phyloP scores from a whole-genome alignment of 208 protist species.

The Wallacemonas collosoma region DNA sequence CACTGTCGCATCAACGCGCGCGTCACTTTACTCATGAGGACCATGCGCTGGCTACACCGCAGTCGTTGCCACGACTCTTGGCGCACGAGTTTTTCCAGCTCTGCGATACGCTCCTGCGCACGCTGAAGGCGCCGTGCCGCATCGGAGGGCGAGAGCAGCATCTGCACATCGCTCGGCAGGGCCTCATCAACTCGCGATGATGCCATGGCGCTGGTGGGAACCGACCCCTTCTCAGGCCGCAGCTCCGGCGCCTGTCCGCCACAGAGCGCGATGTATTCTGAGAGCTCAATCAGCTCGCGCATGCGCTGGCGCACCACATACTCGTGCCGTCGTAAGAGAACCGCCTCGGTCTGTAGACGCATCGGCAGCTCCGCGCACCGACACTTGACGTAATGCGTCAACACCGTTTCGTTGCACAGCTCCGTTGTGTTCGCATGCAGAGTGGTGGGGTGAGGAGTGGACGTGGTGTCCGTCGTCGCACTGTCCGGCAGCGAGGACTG shows the following conservation, averaged over 20 bases:
- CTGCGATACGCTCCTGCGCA: constrained; percentile 30
- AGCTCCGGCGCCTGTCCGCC: constrained; percentile 11
- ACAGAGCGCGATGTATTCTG: constrained; percentile 49
- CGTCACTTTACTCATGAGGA: constrained; percentile 43
- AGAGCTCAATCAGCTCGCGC: constrained; percentile 64
- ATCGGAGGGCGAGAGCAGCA: constrained; percentile 23
- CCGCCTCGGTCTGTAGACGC: constrained; percentile 70
- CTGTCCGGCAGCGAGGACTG: neutral
- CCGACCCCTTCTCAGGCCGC: neutral
- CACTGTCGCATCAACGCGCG: constrained; percentile 21
- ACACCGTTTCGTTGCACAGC: constrained; percentile 6
- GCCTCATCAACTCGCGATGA: neutral
- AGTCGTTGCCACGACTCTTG: constrained; percentile 32
- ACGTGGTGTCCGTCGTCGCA: neutral
- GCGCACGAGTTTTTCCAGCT: constrained; percentile 35
- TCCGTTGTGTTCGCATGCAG: neutral
- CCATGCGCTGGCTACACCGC: constrained; percentile 48
- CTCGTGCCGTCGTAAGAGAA: constrained; percentile 61
- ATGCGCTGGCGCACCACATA: constrained; percentile 57
- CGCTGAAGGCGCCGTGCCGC: constrained; percentile 29
- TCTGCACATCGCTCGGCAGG: constrained; percentile 25
- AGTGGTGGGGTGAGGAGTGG: neutral
- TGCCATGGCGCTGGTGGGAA: neutral
- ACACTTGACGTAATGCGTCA: constrained; percentile 38
- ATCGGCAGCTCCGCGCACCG: constrained; percentile 74